A percentile compares a stretch with the other conserved stretches of the same genome.
phyloP scores from a whole-genome alignment of 306 rosid species.

The Corylus avellana region DNA sequence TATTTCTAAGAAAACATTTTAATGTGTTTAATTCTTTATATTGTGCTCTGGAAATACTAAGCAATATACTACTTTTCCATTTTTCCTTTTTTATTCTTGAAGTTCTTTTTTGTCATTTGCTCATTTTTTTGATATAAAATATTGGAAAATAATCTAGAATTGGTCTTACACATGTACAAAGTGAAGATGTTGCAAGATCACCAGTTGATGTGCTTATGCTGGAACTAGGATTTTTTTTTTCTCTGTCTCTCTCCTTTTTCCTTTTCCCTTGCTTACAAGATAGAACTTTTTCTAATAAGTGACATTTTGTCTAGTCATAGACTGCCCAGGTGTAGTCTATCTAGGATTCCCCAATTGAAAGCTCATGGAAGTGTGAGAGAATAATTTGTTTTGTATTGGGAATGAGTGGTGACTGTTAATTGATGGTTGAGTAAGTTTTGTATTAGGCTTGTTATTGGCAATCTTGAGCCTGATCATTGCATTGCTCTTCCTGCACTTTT shows the following conservation, averaged over 20 bases:
- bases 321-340: too few species aligned
- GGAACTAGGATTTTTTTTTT: too few species aligned
- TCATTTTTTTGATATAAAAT: neutral
- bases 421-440: neutral
- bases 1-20: neutral
- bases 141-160: neutral
- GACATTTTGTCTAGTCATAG: too few species aligned
- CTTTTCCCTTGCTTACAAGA: too few species aligned
- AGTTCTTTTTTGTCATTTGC: neutral
- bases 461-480: conserved; percentile 1
- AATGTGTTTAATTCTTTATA: neutral
- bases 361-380: too few species aligned
- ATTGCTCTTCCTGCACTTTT: conserved; percentile 7
- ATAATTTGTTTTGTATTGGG: neutral
- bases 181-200: neutral
- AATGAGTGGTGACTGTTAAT: neutral
- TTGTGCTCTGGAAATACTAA: neutral
- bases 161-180: neutral
- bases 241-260: too few species aligned
- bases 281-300: too few species aligned
- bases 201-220: too few species aligned
- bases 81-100: neutral
- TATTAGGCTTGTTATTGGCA: neutral
- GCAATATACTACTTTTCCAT: neutral
- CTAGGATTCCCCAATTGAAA: too few species aligned